Base-by-base conservation (phyloP, 441 rosid species). In the Gossypium gossypioides region DNA sequence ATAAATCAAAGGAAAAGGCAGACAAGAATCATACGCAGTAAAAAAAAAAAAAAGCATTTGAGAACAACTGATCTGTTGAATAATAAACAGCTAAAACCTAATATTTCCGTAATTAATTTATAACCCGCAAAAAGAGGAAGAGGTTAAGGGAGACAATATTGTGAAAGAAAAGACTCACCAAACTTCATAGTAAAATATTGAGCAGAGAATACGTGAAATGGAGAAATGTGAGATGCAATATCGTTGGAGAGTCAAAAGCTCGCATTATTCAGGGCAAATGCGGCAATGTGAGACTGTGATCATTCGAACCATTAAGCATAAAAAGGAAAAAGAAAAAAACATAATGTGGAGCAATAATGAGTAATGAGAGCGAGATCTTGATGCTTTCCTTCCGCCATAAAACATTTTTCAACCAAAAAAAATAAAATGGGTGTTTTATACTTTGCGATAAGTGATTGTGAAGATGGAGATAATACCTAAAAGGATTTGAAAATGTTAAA, bases 111-210 rank as follows among this genome's bases (percentile, higher is more conserved):
- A 54, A 16, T 10, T 13, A 29, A 56, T 37, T 21, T 54, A 63
- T 57, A 65, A 58, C 68, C 27, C 70, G 50, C 16, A 56, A 42
- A 27, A 15, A 42, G 40, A 61, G 58, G 10, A 64, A 64, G 10
- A 64, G 54, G 19, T 13, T 46, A 67, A 57, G 6, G 50, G 13
- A 2, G 22, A 32, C 8, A 42, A 12, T 25, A n/a, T 25, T 24
- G n/a, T 8, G 1, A 18, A 16, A 27, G 24, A 59, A 72, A n/a
- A 22, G 25, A 58, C 78, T 66, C 58, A 79, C 85, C 81, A 21
- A 57, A 75, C 58, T 75, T 75, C 83, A 82, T 79, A 58, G 73
- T 40, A 54, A 72, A 42, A 76, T 44, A 3, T 72, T 4, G 55
- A 65, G 71, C 50, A 62, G 74, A 60, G 72, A 70, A 71, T 42